Base-by-base conservation (phyloP, 2,329 filamentous ascomycete species). In the Alternaria rosae region DNA sequence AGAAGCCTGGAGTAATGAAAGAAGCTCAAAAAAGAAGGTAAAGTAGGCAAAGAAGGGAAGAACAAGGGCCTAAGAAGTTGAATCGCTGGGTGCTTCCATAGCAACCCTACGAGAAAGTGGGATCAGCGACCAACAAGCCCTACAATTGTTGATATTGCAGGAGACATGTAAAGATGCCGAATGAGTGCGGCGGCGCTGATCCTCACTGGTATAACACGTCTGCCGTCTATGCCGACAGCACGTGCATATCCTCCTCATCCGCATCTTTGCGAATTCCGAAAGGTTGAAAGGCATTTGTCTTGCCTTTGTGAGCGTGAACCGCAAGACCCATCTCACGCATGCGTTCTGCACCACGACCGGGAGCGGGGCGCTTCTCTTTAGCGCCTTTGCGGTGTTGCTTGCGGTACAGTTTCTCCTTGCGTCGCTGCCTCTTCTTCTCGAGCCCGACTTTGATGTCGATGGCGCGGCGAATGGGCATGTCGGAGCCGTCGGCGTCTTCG, bases 381-480 rank as follows among this genome's bases (percentile, higher is more conserved):
- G 89, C 89, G 59, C 90, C 90, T 72, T 93, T 92, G 76, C 93
- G 90, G 82, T 92, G 96, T 76, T 94, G 91, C 78, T 97, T 95
- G 73, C 94, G 91, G 77, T 92, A 91, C 74, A 93, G 91, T 80
- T 97, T 97, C 80, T 98, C 94, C 82, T 91, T 93, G 70, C 95
- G 91, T 67, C 95, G 90, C 82, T 95, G 92, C 25, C 94, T 91
- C 83, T 97, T 98, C 80, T 92, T 91, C 82, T 99, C 95, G 1
- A 99, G 87, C 9, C 95, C 95, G 21, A 78, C 70, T 79, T 97
- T 97, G 80, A 97, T 99, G 79, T 98, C 95, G 69, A 99, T 96
- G 35, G 95, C 94, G n/a, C 93, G 93, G 65, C 95, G 91, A 10
- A 92, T 87, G 66, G 95, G 93, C 43, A 88, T 82, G 38, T 79